These are phyloP conservation scores for Otatea glauca DNA, from an alignment of 176 grass and related monocot species.

Conservation along the genomic window DNA sequence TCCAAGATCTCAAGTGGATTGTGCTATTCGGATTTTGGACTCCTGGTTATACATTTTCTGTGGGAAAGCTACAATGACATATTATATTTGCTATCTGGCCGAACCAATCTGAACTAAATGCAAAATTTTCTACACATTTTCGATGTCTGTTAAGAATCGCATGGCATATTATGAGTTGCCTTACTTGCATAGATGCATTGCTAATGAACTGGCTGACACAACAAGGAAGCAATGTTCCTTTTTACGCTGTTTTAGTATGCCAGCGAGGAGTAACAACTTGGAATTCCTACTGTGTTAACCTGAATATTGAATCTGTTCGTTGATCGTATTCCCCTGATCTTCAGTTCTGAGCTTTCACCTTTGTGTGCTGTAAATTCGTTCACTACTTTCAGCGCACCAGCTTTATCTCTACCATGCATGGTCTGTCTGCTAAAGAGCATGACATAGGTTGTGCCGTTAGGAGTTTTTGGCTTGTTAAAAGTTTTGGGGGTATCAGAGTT, in stretches of 20 bases:
- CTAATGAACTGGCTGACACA: not conserved
- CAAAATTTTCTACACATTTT: not conserved
- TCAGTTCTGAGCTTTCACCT: not conserved
- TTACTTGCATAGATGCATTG: not conserved
- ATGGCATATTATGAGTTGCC: not conserved
- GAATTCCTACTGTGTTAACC: not conserved
- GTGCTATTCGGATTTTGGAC: not conserved
- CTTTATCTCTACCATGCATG: conserved; percentile 39
- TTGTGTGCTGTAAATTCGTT: not conserved
- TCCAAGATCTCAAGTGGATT: not conserved
- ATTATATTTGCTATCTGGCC: not conserved
- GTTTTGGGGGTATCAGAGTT: conserved; percentile 23
- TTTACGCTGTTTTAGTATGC: not conserved
- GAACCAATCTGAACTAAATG: not conserved
- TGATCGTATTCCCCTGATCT: not conserved
- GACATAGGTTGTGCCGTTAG: not conserved
- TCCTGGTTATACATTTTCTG: not conserved
- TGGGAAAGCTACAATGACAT: too few species aligned
- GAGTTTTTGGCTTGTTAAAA: conserved; percentile 21
- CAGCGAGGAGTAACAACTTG: not conserved
- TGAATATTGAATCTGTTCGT: not conserved
- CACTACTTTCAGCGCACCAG: conserved; percentile 10
- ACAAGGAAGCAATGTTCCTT: not conserved
- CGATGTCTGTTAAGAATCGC: not conserved
- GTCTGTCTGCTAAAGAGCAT: conserved; percentile 48